A percentile compares a stretch with the other conserved stretches of the same genome.
Evolutionary conservation across 2,329 filamentous ascomycete genomes (phyloP).

Genomic region (Boeremia exigua): DNA sequence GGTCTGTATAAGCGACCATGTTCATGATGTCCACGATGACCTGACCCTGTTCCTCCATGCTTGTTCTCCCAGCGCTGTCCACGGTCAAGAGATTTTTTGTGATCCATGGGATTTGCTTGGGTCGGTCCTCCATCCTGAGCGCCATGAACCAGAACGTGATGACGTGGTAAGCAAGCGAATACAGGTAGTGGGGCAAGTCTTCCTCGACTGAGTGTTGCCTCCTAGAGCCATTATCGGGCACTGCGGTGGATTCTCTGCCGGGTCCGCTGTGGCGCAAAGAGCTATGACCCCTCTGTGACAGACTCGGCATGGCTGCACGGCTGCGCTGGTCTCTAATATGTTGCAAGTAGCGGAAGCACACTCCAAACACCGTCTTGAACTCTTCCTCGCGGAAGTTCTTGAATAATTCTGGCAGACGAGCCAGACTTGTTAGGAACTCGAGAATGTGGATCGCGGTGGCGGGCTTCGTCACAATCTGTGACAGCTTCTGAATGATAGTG

Average conservation of each 20-base stretch:
- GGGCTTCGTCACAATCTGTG: slow-evolving; percentile 92
- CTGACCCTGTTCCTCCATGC: slow-evolving; percentile 88
- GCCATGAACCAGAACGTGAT: slow-evolving; percentile 97
- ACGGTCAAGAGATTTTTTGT: slow-evolving; percentile 80
- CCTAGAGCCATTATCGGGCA: slow-evolving; percentile 42
- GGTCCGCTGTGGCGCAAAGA: slow-evolving; percentile 52
- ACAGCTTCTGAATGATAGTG: slow-evolving; percentile 89
- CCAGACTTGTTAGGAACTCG: slow-evolving; percentile 90
- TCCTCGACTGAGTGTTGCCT: slow-evolving; percentile 61
- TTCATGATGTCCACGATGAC: slow-evolving; percentile 97
- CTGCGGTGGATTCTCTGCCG: slow-evolving; percentile 49
- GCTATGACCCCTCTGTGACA: slow-evolving; percentile 43
- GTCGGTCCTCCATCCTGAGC: slow-evolving; percentile 81
- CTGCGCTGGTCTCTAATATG: slow-evolving; percentile 73
- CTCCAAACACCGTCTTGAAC: slow-evolving; percentile 91
- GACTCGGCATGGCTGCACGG: slow-evolving; percentile 40
- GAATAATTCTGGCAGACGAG: slow-evolving; percentile 82
- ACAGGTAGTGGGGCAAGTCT: slow-evolving; percentile 90
- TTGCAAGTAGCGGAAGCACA: slow-evolving; percentile 92
- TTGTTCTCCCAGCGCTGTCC: slow-evolving; percentile 75
- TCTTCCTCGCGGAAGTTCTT: slow-evolving; percentile 90
- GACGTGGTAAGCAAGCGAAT: slow-evolving; percentile 90
- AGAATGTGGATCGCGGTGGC: slow-evolving; percentile 92
- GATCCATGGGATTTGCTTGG: slow-evolving; percentile 88
- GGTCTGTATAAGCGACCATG: slow-evolving; percentile 81